Base-by-base conservation (phyloP, 2,329 filamentous ascomycete genomes). In the Claviceps pazoutovae region DNA sequence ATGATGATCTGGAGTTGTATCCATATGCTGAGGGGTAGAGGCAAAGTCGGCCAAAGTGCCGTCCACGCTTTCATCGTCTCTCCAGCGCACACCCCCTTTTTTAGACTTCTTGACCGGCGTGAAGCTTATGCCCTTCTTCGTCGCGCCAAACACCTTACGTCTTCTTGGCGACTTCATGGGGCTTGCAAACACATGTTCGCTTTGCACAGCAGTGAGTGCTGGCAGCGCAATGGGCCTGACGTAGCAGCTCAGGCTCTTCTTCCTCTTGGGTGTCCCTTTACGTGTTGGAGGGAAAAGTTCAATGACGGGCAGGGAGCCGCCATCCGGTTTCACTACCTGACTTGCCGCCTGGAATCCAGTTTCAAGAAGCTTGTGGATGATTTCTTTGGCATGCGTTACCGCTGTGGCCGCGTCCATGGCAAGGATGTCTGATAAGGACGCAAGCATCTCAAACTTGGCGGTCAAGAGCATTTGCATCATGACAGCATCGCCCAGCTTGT, bases 321-420 rank as follows among this genome's bases (percentile, higher is more conserved):
- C 88, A 60, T 96, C 91, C 2, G 91, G 89, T 64, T 94, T 95
- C 65, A 98, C 86, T 26, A 96, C 80, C 59, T 94, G 88, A 0
- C 86, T 83, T 6, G 84, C 80, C 0, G 87, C 83, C 26, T 80
- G 76, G 44, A 82, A 83, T 52, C 89, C 91, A 3, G 80, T 80
- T 53, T 88, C 81, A 16, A 97, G 74, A 53, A 98, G 78, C 54
- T 86, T 84, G 53, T 80, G 77, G 49, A 98, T 82, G 46, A 90
- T 82, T 21, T 74, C 75, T 64, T 84, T 88, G 26, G 90, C 93
- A 52, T 86, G 83, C 16, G 83, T 74, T 2, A 96, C 78, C 1
- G 91, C 93, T 55, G 94, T 84, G 37, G 84, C 80, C 64, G 95
- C 88, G 53, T 78, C 84, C 82, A 97, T 88, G 38, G 79, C 74